Conservation (phyloP, 306 rosid species). For the Prunus mongolica region DNA sequence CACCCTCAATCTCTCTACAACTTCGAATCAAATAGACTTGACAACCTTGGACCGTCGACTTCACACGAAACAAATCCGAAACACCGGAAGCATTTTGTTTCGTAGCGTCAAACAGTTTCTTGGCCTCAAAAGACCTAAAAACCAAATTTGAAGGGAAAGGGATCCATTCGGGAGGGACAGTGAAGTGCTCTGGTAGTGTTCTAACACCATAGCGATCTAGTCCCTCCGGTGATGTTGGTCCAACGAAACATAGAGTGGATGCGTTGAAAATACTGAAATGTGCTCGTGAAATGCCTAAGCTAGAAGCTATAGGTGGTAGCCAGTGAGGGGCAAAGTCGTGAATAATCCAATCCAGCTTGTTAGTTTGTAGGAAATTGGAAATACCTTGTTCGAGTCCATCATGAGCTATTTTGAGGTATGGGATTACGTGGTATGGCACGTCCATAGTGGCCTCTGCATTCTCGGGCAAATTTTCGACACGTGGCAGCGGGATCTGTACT, state of each 20-base stretch:
- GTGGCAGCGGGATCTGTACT: slow-evolving; percentile 21
- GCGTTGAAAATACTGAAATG: slow-evolving; percentile 40
- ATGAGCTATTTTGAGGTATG: slow-evolving; percentile 38
- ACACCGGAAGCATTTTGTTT: background rate
- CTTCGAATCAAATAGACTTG: slow-evolving; percentile 17
- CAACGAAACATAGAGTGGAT: background rate
- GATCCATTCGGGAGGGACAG: slow-evolving; percentile 26
- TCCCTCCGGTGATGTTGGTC: background rate
- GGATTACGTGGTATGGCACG: slow-evolving; percentile 36
- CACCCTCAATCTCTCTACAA: slow-evolving; percentile 19
- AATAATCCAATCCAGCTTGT: slow-evolving; percentile 53
- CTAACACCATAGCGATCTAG: background rate
- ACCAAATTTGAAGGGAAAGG: slow-evolving; percentile 18
- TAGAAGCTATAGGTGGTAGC: slow-evolving; percentile 7
- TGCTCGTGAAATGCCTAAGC: slow-evolving; percentile 22
- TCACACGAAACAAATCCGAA: background rate
- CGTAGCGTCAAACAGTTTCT: background rate
- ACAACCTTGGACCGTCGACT: background rate
- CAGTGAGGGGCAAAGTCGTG: slow-evolving; percentile 38
- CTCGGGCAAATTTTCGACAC: slow-evolving; percentile 15
- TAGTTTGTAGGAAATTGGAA: slow-evolving; percentile 18
- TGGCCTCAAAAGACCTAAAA: background rate
- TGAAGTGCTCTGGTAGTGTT: slow-evolving; percentile 7
- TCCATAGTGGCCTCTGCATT: slow-evolving; percentile 46
- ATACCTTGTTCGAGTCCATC: slow-evolving; percentile 42